These are phyloP conservation scores for Debaryomycetaceae sp. DNA, from an alignment of 1,139 yeast species.

Conservation along the genomic window DNA sequence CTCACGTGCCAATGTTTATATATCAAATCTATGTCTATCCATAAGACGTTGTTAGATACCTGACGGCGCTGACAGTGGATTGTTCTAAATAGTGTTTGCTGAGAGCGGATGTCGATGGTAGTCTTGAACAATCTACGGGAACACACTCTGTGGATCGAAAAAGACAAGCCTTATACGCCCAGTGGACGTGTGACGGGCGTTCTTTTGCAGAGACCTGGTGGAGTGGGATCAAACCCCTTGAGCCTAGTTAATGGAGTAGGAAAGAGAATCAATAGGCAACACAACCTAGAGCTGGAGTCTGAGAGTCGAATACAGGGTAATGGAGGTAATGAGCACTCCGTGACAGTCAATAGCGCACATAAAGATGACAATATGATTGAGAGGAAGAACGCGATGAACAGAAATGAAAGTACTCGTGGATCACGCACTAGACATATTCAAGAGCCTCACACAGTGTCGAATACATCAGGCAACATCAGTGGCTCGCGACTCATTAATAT, in stretches of 20 bases:
- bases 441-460: not conserved
- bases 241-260: not conserved
- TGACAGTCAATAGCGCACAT: not conserved
- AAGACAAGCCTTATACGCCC: constrained; percentile 9
- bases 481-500: not conserved
- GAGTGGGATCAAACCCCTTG: constrained; percentile 2
- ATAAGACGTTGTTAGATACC: too few species aligned
- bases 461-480: not conserved
- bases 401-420: not conserved
- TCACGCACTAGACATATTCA: not conserved
- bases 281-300: not conserved
- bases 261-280: not conserved
- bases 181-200: not conserved
- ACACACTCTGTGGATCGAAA: constrained; percentile 12
- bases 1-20: not conserved
- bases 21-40: not conserved
- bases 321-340: not conserved
- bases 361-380: not conserved
- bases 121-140: constrained; percentile 9
- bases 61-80: too few species aligned
- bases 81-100: not conserved
- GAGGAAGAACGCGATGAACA: not conserved
- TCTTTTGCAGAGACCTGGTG: not conserved
- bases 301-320: not conserved
- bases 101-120: constrained; percentile 2